Percentiles rank a stretch among this genome's conserved stretches.
These are phyloP conservation scores for Malbranchea zuffiana DNA, from an alignment of 2,329 filamentous ascomycete species.

Conservation along the genomic window DNA sequence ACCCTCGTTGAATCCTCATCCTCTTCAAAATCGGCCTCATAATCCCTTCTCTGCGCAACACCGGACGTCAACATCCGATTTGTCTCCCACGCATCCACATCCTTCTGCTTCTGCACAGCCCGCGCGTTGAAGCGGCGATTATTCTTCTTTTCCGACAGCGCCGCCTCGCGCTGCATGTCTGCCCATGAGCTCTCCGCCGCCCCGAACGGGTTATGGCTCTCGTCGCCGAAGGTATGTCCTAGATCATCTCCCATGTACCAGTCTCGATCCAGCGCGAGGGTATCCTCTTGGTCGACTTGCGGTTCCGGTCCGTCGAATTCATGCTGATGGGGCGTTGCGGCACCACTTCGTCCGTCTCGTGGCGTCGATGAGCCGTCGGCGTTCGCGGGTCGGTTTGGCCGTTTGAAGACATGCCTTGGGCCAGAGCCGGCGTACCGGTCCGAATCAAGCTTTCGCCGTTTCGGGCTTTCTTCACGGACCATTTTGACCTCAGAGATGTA, in stretches of 20 bases:
- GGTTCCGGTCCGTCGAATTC: constrained; percentile 55
- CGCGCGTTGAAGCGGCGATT: constrained; percentile 60
- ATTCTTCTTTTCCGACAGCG: constrained; percentile 68
- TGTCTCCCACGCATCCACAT: constrained; percentile 96
- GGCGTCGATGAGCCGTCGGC: constrained; percentile 22
- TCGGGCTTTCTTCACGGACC: constrained; percentile 44
- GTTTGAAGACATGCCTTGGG: constrained; percentile 18
- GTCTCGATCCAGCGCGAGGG: constrained; percentile 69
- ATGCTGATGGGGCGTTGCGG: constrained; percentile 37
- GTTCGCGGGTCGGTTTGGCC: constrained; percentile 9
- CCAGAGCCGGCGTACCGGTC: constrained; percentile 47
- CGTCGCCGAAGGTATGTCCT: constrained; percentile 77
- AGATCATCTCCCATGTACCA: constrained; percentile 88
- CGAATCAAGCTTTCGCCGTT: constrained; percentile 56
- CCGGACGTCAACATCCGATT: constrained; percentile 97
- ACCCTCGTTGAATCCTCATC: constrained; percentile 84
- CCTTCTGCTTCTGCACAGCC: constrained; percentile 75
- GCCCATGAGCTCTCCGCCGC: constrained; percentile 60
- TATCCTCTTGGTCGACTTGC: constrained; percentile 54
- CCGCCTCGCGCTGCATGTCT: constrained; percentile 64
- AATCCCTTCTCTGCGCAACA: constrained; percentile 78
- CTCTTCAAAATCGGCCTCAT: constrained; percentile 64
- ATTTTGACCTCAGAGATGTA: too few species aligned
- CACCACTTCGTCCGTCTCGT: constrained; percentile 20
- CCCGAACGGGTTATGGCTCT: constrained; percentile 85